Percentiles rank a stretch among this genome's conserved stretches.
Conservation (phyloP, 2,329 filamentous ascomycete genomes). For the Cladosporium sp. region DNA sequence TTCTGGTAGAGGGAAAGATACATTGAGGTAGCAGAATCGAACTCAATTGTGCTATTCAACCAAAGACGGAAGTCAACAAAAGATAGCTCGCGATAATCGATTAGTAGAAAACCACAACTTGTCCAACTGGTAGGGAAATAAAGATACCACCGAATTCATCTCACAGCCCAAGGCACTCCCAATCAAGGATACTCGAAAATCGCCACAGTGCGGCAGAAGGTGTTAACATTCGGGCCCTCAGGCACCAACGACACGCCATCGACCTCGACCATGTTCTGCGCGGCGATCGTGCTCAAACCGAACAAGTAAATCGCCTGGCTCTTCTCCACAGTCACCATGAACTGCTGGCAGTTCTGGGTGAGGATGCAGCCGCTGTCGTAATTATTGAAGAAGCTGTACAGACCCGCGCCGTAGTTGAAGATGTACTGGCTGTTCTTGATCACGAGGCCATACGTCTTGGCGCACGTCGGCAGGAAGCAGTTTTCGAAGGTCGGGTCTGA, state of each 20-base stretch:
- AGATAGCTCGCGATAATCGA: too few species aligned
- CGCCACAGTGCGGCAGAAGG: slow-evolving; percentile 25
- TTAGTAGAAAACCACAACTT: too few species aligned
- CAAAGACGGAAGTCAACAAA: too few species aligned
- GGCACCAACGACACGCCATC: slow-evolving; percentile 26
- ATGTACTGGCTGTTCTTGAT: slow-evolving; percentile 56
- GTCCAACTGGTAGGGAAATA: too few species aligned
- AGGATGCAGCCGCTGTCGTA: slow-evolving; percentile 48
- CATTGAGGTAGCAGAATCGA: too few species aligned
- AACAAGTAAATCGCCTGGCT: slow-evolving; percentile 42
- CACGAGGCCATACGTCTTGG: slow-evolving; percentile 74
- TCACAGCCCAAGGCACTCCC: background rate
- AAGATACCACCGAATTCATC: too few species aligned
- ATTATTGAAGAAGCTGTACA: slow-evolving; percentile 57
- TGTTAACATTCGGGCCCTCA: slow-evolving; percentile 21
- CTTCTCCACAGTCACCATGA: slow-evolving; percentile 41
- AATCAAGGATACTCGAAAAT: slow-evolving; percentile 30
- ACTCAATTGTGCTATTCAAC: too few species aligned
- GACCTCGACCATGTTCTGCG: slow-evolving; percentile 42
- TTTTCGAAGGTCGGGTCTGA: slow-evolving; percentile 66
- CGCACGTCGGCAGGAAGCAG: slow-evolving; percentile 54
- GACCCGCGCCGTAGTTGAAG: slow-evolving; percentile 51
- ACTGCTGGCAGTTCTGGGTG: slow-evolving; percentile 45
- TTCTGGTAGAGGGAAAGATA: too few species aligned
- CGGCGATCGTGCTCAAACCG: slow-evolving; percentile 42